Base-by-base conservation (phyloP, 1,284 basidiomycete genomes). In the Bondarzewia mesenterica region DNA sequence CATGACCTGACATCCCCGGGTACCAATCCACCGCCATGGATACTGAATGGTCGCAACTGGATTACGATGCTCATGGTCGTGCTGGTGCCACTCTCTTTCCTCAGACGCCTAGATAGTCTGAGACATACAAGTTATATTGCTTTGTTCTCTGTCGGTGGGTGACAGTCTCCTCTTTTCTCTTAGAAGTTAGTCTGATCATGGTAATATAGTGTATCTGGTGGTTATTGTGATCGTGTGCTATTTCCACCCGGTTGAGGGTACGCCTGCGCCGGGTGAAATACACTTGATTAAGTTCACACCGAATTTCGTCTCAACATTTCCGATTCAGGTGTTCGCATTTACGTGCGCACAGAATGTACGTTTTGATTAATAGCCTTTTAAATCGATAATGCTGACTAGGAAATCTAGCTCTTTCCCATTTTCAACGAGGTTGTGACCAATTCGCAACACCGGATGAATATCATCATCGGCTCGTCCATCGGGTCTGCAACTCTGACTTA, bases 281-380 rank as follows among this genome's bases (percentile, higher is more conserved):
- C 72, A 74, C 53, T 65, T 81, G n/a, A 73, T 88, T 52, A 77
- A 80, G 56, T 80, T 89, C 55, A 87, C 87, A 6, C 78, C 92
- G 7, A 78, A 73, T 49, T 87, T 95, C 58, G 72, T 97, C 14
- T 81, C 87, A 20, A 93, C 80, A 23, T 92, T 92, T 71, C 95
- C 93, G 0, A 91, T 99, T 7, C 93, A 97, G 66, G 89, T 98
- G 2, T 96, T 97, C 67, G 90, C 91, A 7, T 94, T 85, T 62
- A 94, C 92, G 4, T 93, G 92, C 59, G 77, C 88, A 14, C 90
- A 94, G 72, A 94, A 95, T 60, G 91, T 93, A 63, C 57, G 81
- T 63, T 7, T n/a, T n/a, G n/a, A n/a, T 22, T 14, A 23, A 46
- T 18, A 43, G 52, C 43, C 35, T 14, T 12, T 35, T 14, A 16